A percentile compares a stretch with the other conserved stretches of the same genome.
phyloP scores from a whole-genome alignment of 2,329 filamentous ascomycete species.

The Dendrostoma leiphaemia region DNA sequence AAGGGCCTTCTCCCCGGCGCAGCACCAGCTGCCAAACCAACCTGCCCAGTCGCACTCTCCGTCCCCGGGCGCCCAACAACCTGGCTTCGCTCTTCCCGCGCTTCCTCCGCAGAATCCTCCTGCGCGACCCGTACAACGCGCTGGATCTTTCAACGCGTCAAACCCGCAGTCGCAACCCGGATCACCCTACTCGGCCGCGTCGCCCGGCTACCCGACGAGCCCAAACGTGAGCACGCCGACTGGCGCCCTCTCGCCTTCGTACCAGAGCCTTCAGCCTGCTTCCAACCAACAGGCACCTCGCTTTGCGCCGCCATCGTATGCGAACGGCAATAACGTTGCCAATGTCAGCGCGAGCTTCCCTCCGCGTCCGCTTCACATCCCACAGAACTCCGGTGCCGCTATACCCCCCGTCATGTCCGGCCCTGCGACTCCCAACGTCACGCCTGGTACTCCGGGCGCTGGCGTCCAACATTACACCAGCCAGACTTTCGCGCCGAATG shows the following conservation, averaged over 20 bases:
- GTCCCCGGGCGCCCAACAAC: conserved; percentile 57
- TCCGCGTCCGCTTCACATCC: conserved; percentile 14
- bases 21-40: conserved; percentile 28
- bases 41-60: conserved; percentile 38
- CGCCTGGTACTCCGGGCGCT: conserved; percentile 15
- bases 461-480: conserved; percentile 9
- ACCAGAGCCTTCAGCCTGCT: conserved; percentile 26
- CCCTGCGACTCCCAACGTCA: conserved; percentile 4
- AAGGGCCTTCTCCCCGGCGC: conserved; percentile 61
- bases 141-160: not conserved
- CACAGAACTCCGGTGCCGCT: not conserved
- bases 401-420: conserved; percentile 3
- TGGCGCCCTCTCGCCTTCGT: conserved; percentile 36
- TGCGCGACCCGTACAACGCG: not conserved
- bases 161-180: conserved; percentile 9
- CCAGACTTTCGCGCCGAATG: conserved; percentile 18
- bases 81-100: conserved; percentile 47
- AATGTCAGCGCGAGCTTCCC: conserved; percentile 16
- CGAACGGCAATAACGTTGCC: conserved; percentile 25
- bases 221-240: conserved; percentile 16
- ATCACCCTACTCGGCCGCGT: conserved; percentile 8
- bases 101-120: not conserved
- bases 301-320: conserved; percentile 19
- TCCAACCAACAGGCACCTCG: conserved; percentile 27
- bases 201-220: conserved; percentile 11